Evolutionary conservation across 441 rosid species (phyloP), one percentile per base, ranked within the genome.

Genomic region (Brassica balearica): DNA sequence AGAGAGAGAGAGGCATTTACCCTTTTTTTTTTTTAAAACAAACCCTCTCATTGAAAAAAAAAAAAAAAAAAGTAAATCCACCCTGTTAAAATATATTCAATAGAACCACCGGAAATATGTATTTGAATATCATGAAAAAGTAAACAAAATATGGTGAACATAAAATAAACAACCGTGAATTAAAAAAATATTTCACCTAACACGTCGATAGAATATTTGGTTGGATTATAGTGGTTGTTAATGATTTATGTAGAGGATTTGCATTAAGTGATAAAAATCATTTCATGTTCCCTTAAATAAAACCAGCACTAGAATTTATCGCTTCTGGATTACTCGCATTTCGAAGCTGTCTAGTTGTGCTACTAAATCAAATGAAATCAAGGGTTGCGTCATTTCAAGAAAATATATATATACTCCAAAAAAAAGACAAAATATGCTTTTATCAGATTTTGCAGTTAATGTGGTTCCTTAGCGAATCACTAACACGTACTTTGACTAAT

Each of bases 361-460:
- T 46, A 46, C 0, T 41, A 41, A 41, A 41, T 41, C 5, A 41
- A 41, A 41, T 3, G 48, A 41, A 41, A 41, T 41, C 48, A 41
- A 10, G 11, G n/a, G 19, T 63, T 23, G 38, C 22, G 36, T 53
- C 36, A 75, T 32, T 10, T 58, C 8, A 23, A 70, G 38, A 43
- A 17, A 23, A 22, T 22, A 22, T 22, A 22, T 17, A 17, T 17
- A 17, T 17, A 17, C 19, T 17, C 25, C 25, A 2, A 23, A 23
- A 23, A 23, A 23, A 71, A 71, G 61, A 72, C 22, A 77, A 65
- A 55, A 72, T 56, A 71, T 27, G 55, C 12, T 71, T 72, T 23
- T 51, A 77, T 77, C 62, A 71, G 76, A 65, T 71, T 77, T 60
- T 77, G 22, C 34, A 77, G 2, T 23, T 23, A 23, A 23, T 23